These are phyloP conservation scores for Jimgerdemannia lactiflua DNA, from an alignment of 192 early-diverging fungal genomes.

Conservation along the genomic window DNA sequence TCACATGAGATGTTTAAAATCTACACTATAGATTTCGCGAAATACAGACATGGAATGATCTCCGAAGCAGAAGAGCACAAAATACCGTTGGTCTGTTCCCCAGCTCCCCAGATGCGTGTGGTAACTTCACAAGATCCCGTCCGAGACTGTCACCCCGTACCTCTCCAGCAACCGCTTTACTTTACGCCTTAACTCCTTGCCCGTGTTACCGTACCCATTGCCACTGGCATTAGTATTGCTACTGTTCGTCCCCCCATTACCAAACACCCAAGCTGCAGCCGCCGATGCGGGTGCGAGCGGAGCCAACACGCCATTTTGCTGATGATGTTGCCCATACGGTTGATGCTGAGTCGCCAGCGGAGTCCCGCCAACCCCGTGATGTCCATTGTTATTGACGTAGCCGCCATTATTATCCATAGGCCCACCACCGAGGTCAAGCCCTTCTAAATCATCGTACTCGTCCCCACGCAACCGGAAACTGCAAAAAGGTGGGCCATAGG, in stretches of 20 bases:
- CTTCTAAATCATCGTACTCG: slow-evolving; percentile 13
- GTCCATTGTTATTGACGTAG: slow-evolving; percentile 1
- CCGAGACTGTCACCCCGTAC: slow-evolving; percentile 15
- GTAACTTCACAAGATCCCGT: neutral
- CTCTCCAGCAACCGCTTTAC: slow-evolving; percentile 7
- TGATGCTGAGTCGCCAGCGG: neutral
- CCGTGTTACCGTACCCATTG: neutral
- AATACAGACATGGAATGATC: too few relatives aligned
- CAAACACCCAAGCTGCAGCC: neutral
- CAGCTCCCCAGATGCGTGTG: too few relatives aligned
- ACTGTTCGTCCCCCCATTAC: neutral
- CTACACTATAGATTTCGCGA: too few relatives aligned
- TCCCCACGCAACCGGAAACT: slow-evolving; percentile 14
- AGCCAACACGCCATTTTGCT: neutral
- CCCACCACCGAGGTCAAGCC: neutral
- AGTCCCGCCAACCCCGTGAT: neutral
- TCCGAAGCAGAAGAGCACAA: too few relatives aligned
- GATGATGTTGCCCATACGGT: neutral
- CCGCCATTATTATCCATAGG: neutral
- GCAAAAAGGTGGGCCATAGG: slow-evolving; percentile 12
- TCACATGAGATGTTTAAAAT: too few relatives aligned
- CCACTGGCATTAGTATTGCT: neutral
- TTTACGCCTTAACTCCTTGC: slow-evolving; percentile 6
- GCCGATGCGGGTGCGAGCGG: neutral
- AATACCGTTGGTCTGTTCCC: too few relatives aligned